A percentile compares a stretch with the other conserved stretches of the same genome.
phyloP scores from a whole-genome alignment of 2,329 filamentous ascomycete genomes.

The Didymosphaeria variabile region DNA sequence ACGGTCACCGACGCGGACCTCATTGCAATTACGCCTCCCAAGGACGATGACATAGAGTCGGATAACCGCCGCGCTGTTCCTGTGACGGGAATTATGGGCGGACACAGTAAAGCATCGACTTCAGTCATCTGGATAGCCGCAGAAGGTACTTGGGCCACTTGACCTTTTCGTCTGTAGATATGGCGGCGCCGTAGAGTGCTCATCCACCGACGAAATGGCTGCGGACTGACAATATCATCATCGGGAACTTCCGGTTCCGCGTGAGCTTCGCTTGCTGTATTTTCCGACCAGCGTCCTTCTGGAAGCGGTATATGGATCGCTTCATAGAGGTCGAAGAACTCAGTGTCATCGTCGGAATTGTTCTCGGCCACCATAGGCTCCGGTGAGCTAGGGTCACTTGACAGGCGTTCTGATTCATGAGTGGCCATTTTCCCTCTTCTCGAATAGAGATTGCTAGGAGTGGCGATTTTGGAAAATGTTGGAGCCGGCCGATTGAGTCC shows the following conservation, averaged over 20 bases:
- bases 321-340: conserved; percentile 41
- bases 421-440: conserved; percentile 18
- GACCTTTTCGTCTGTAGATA: conserved; percentile 46
- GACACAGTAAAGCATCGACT: conserved; percentile 20
- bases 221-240: conserved; percentile 19
- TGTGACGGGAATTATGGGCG: conserved; percentile 18
- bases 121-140: conserved; percentile 46
- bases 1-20: conserved; percentile 84
- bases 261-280: conserved; percentile 22
- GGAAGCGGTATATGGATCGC: conserved; percentile 43
- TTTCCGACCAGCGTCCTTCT: conserved; percentile 31
- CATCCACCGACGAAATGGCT: conserved; percentile 77
- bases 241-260: conserved; percentile 14
- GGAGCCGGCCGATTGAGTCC: conserved; percentile 28
- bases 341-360: conserved; percentile 27
- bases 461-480: conserved; percentile 22
- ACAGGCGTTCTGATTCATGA: conserved; percentile 14
- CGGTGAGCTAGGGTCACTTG: conserved; percentile 21
- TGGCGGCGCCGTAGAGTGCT: conserved; percentile 71
- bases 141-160: conserved; percentile 44
- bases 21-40: conserved; percentile 80
- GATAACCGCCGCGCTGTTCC: conserved; percentile 50
- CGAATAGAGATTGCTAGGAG: conserved; percentile 24
- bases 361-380: conserved; percentile 27
- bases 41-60: conserved; percentile 75